A percentile compares a stretch with the other conserved stretches of the same genome.
Conservation (phyloP, 768 basidiomycete genomes). For the Mycena crocata region DNA sequence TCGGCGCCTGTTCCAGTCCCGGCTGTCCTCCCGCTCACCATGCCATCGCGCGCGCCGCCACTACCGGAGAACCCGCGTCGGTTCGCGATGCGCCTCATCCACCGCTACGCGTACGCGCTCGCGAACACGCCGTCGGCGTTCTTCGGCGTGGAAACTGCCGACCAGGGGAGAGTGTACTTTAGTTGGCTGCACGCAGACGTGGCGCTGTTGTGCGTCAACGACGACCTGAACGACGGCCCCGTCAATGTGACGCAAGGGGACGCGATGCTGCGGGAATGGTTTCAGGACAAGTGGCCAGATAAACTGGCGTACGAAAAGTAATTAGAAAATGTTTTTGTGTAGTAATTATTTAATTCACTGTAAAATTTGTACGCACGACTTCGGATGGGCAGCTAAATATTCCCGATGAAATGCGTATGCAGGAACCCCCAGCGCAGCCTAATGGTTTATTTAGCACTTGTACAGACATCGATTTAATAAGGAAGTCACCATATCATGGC, state of each 20-base stretch:
- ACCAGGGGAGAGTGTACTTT: not conserved
- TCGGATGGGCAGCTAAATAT: no score
- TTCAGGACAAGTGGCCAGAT: constrained; percentile 18
- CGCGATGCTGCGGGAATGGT: not conserved
- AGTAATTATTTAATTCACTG: no score
- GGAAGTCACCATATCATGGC: no score
- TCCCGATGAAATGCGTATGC: no score
- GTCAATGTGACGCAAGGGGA: not conserved
- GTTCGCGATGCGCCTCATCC: constrained; percentile 25
- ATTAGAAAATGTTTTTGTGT: no score
- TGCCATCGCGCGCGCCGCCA: constrained; percentile 17
- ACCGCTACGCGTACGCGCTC: constrained; percentile 26
- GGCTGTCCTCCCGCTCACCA: constrained; percentile 25
- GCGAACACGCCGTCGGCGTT: constrained; percentile 24
- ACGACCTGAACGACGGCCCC: constrained; percentile 21
- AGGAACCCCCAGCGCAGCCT: no score
- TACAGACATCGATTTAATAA: no score
- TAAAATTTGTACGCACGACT: no score
- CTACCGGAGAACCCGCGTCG: constrained; percentile 28
- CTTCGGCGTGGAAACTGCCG: constrained; percentile 13
- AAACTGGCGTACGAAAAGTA: constrained; percentile 25
- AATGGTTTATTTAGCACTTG: no score
- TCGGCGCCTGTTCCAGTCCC: no score
- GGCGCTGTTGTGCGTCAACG: constrained; percentile 33
- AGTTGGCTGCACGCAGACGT: not conserved